These are phyloP conservation scores for Glaciozyma antarctica DNA, from an alignment of 768 basidiomycete species.

Conservation along the genomic window DNA sequence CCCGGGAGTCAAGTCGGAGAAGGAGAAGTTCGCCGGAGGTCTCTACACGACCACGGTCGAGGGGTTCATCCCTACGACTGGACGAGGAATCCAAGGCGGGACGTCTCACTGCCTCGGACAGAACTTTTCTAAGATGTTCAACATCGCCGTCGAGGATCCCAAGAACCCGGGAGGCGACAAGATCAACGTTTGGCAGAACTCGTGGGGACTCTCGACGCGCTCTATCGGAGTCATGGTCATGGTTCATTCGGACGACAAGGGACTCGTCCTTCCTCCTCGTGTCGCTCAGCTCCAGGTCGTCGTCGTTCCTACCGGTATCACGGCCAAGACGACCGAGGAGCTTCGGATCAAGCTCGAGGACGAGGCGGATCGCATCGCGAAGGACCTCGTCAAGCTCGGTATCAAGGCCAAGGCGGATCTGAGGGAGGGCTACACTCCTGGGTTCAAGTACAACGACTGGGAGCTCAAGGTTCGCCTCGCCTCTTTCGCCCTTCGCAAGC, in stretches of 20 bases:
- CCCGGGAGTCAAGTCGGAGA: slow-evolving; percentile 92
- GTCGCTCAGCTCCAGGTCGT: slow-evolving; percentile 88
- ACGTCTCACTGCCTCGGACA: slow-evolving; percentile 97
- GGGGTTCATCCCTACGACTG: slow-evolving; percentile 93
- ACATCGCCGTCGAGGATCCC: slow-evolving; percentile 93
- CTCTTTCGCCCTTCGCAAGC: neutral
- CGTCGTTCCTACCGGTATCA: slow-evolving; percentile 87
- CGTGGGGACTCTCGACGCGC: slow-evolving; percentile 94
- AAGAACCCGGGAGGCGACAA: slow-evolving; percentile 51
- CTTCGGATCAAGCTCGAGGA: slow-evolving; percentile 60
- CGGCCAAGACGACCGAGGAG: slow-evolving; percentile 57
- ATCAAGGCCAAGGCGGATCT: slow-evolving; percentile 82
- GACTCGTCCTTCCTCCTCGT: slow-evolving; percentile 89
- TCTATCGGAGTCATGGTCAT: slow-evolving; percentile 98
- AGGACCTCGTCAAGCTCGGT: slow-evolving; percentile 56
- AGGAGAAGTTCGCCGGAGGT: slow-evolving; percentile 98
- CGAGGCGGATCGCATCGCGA: slow-evolving; percentile 67
- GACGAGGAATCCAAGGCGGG: slow-evolving; percentile 94
- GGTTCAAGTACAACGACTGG: slow-evolving; percentile 99
- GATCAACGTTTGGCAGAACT: slow-evolving; percentile 91
- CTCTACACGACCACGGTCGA: slow-evolving; percentile 97
- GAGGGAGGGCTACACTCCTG: slow-evolving; percentile 91
- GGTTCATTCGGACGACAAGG: slow-evolving; percentile 97
- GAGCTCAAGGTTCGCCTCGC: slow-evolving; percentile 69
- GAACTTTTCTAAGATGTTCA: slow-evolving; percentile 98